phyloP scores from a whole-genome alignment of 1,139 yeast species.

The Lodderomyces metapsilosis region DNA sequence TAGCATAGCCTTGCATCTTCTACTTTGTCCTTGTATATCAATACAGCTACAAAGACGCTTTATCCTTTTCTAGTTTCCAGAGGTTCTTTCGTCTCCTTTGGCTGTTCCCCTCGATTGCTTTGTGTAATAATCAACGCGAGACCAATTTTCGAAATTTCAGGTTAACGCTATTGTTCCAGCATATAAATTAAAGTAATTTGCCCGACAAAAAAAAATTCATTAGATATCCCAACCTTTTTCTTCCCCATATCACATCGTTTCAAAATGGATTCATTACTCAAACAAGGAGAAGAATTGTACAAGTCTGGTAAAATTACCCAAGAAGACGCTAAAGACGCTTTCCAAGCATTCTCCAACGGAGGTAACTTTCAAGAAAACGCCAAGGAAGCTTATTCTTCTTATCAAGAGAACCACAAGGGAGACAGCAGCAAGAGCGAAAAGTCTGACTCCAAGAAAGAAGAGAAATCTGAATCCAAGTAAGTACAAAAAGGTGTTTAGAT shows the following conservation, averaged over 20 bases:
- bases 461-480: slow-evolving; percentile 4
- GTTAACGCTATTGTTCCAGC: too few species aligned
- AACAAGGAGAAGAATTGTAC: slow-evolving; percentile 16
- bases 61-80: too few species aligned
- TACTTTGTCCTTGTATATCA: too few species aligned
- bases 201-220: too few species aligned
- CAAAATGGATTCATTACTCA: slow-evolving; percentile 14
- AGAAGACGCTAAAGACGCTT: slow-evolving; percentile 37
- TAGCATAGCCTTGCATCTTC: too few species aligned
- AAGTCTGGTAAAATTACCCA: slow-evolving; percentile 16
- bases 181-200: too few species aligned
- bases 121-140: too few species aligned
- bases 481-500: not conserved
- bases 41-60: too few species aligned
- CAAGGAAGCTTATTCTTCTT: slow-evolving; percentile 31
- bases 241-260: not conserved
- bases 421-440: slow-evolving; percentile 11
- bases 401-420: slow-evolving; percentile 18
- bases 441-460: not conserved
- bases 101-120: too few species aligned
- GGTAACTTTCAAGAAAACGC: slow-evolving; percentile 30
- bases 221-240: not conserved
- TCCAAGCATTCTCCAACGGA: slow-evolving; percentile 30
- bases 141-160: too few species aligned
- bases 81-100: too few species aligned